A percentile compares a stretch with the other conserved stretches of the same genome.
phyloP scores from a whole-genome alignment of 495 filamentous ascomycete species.

The Pyrenula massariospora region DNA sequence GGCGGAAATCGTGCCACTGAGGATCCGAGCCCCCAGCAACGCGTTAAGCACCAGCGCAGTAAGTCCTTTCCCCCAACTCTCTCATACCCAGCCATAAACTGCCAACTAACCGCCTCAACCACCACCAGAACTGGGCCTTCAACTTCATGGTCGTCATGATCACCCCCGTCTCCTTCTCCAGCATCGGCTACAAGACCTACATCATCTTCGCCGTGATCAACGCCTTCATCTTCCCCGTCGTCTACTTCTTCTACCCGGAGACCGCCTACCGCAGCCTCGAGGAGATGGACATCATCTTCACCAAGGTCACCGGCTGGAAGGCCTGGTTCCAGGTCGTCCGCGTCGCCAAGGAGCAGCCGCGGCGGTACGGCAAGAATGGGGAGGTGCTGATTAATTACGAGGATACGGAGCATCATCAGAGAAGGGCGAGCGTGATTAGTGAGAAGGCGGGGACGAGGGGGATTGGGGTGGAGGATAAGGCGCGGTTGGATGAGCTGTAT shows the following conservation, averaged over 20 bases:
- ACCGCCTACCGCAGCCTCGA: conserved; percentile 63
- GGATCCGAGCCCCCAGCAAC: conserved; percentile 63
- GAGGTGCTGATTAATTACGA: conserved; percentile 54
- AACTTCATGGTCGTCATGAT: conserved; percentile 58
- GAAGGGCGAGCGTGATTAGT: conserved; percentile 15
- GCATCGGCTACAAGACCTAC: conserved; percentile 59
- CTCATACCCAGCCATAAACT: conserved; percentile 53
- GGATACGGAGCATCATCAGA: conserved; percentile 31
- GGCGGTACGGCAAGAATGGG: conserved; percentile 60
- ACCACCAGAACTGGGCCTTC: conserved; percentile 27
- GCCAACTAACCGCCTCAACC: conserved; percentile 21
- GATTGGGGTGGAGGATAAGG: neutral
- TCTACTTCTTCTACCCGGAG: conserved; percentile 70
- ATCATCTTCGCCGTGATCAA: conserved; percentile 74
- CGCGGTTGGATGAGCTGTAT: neutral
- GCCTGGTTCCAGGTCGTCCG: conserved; percentile 45
- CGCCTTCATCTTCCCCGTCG: conserved; percentile 54
- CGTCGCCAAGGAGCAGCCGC: conserved; percentile 46
- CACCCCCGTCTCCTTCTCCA: conserved; percentile 56
- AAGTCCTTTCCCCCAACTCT: conserved; percentile 24
- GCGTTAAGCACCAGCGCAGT: conserved; percentile 47
- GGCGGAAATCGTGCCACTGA: conserved; percentile 61
- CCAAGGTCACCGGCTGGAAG: conserved; percentile 31
- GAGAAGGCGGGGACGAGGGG: conserved; percentile 9
- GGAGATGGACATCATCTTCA: conserved; percentile 68